These are phyloP conservation scores for Rhizoclosmatium globosum DNA, from an alignment of 192 early-diverging fungal genomes.

Conservation along the genomic window DNA sequence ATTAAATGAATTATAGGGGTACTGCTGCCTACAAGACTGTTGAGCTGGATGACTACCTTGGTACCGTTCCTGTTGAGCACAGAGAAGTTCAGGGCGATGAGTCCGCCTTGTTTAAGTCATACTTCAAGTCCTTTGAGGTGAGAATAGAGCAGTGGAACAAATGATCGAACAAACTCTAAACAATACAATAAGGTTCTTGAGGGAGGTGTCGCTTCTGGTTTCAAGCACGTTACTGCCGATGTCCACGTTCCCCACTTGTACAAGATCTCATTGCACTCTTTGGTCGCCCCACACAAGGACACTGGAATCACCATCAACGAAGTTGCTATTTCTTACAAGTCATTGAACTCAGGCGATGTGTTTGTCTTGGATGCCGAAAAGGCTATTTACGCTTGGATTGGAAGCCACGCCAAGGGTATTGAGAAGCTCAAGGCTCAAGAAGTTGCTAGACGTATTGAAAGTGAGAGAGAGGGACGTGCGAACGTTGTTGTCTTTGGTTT, in stretches of 20 bases:
- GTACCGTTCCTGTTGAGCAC: constrained; percentile 74
- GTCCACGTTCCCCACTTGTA: constrained; percentile 60
- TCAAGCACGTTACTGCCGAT: constrained; percentile 69
- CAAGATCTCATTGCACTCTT: constrained; percentile 58
- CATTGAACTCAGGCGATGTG: constrained; percentile 76
- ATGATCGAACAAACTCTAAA: background rate
- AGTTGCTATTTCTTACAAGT: constrained; percentile 57
- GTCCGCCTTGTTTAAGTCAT: constrained; percentile 69
- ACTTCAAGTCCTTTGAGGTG: constrained; percentile 66
- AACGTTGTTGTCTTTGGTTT: constrained; percentile 72
- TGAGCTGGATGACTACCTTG: constrained; percentile 74
- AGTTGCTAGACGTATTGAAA: constrained; percentile 62
- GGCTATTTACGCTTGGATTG: constrained; percentile 76
- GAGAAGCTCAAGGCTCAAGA: constrained; percentile 79
- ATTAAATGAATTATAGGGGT: constrained; percentile 48
- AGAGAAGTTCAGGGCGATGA: constrained; percentile 81
- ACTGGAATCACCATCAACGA: constrained; percentile 65
- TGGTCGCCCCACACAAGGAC: constrained; percentile 29
- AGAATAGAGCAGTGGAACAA: background rate
- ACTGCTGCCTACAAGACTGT: constrained; percentile 85
- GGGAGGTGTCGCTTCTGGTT: constrained; percentile 79
- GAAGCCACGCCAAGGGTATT: constrained; percentile 61
- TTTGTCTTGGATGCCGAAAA: constrained; percentile 80
- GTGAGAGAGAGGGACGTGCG: constrained; percentile 68
- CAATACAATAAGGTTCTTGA: constrained; percentile 44